Evolutionary conservation across 192 early-diverging fungal species (phyloP), one percentile per base, ranked within the genome.

Genomic region (Rhizophagus prolifer): DNA sequence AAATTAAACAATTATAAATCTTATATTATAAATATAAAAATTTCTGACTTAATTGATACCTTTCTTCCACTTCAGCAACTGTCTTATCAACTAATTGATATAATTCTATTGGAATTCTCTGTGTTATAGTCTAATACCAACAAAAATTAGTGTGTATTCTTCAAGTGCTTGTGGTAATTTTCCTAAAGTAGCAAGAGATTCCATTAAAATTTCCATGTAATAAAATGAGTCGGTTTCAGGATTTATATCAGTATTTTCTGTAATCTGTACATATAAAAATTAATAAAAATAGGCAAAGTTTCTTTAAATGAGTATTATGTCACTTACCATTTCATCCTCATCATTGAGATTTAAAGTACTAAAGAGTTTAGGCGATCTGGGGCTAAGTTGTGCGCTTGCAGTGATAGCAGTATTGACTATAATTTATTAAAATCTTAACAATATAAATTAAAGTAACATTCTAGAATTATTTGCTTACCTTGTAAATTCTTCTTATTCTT

Each of bases 211-310:
- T 80, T 93, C 93, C 36, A 94, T 88, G 58, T 92, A 92, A 21
- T 89, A 89, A 81, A 87, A 90, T 25, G 92, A 92, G 68, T 94
- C 92, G 0, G 91, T 88, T 72, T 94, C 93, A 6, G 92, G 90
- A 75, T 92, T 90, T 30, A 86, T 85, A 13, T 92, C 91, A 9
- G 85, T 44, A 66, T 87, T 84, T 82, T 92, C 85, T 72, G 83
- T 70, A 66, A 90, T 82, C 88, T 89, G 77, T 3, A 26, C 23
- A 73, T 70, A 54, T 72, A 38, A 50, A n/a, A 50, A 62, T 30
- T 6, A 75, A 36, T 66, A 59, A 70, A 36, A 50, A 76, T 23
- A 65, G n/a, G 4, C 7, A 31, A 70, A 9, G 41, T 21, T 30
- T 23, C 38, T 26, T 9, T 30, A 68, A 8, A 16, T 4, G 8